Conservation (phyloP, 495 filamentous ascomycete genomes). For the Trichoderma gamsii region DNA sequence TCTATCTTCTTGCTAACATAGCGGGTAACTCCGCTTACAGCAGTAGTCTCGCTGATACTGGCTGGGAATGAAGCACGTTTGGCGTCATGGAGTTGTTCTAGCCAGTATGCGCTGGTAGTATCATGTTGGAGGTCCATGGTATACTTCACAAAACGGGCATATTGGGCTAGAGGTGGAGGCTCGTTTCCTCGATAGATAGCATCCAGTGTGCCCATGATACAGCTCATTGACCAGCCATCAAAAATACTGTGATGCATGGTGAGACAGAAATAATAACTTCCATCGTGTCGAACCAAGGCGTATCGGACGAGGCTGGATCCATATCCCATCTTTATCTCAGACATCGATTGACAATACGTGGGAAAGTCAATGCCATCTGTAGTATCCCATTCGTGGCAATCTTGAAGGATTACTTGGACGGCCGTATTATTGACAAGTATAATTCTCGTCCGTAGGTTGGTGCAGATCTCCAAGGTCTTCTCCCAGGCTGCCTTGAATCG, state of each 20-base stretch:
- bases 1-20: constrained; percentile 14
- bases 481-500: constrained; percentile 9
- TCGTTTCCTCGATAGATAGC: not conserved
- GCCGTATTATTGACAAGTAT: not conserved
- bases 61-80: constrained; percentile 1
- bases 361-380: not conserved
- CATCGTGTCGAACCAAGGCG: not conserved
- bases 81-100: not conserved
- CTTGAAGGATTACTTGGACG: not conserved
- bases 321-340: not conserved
- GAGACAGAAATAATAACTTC: not conserved
- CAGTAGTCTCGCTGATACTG: not conserved
- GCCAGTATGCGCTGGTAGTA: not conserved
- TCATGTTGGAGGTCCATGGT: not conserved
- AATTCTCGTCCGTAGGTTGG: constrained; percentile 8
- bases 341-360: not conserved
- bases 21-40: not conserved
- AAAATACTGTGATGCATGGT: constrained; percentile 17
- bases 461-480: not conserved
- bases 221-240: constrained; percentile 1
- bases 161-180: constrained; percentile 28
- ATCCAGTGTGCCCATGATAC: not conserved
- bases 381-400: not conserved
- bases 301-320: not conserved
- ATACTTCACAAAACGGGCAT: constrained; percentile 14